Base-by-base conservation (phyloP, 495 filamentous ascomycete genomes). In the Penicillium dipodomyicola region DNA sequence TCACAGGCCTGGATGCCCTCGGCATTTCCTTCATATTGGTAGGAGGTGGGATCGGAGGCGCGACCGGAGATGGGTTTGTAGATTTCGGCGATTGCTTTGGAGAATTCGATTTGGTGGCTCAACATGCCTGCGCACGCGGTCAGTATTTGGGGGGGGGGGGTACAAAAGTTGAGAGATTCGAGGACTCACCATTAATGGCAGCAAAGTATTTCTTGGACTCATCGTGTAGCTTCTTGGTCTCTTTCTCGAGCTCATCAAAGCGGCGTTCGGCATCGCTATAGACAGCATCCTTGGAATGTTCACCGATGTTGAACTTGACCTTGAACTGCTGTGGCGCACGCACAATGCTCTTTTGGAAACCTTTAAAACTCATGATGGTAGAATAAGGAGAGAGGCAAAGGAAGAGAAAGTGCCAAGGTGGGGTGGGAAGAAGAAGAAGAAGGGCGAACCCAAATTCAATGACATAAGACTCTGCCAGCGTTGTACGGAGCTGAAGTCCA, bases 61-160 rank as follows among this genome's bases (percentile, higher is more conserved):
- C 93, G 89, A 19, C 94, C 94, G 57, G 92, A 96, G 61, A 99
- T 97, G 47, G 94, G 94, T 67, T 96, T 96, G 79, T 99, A 99
- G 61, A 99, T 87, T 74, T 99, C 95, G 45, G 87, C 87, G 74
- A 94, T 88, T 33, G 91, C 90, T 77, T 96, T 87, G 62, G 92
- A 95, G 79, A 99, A 99, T 72, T 95, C 95, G 79, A 97, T 97
- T 74, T 99, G 94, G 75, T 96, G 91, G 72, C 78, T 85, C 62
- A 99, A 78, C 94, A 99, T 99, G 77, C 91, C 86, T 89, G 57
- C 23, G 46, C 42, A 40, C 50, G 61, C 42, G 41, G 37, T 71
- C 35, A 69, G 64, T 35, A 43, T 41, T 19, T 14, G 27, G 30
- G 5, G 4, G 20, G 5, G 4, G 20, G 20, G 20, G 20, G 20